These are phyloP conservation scores for Aurantiochytrium sp. DNA, from an alignment of 108 stramenopile genomes.

Conservation along the genomic window DNA sequence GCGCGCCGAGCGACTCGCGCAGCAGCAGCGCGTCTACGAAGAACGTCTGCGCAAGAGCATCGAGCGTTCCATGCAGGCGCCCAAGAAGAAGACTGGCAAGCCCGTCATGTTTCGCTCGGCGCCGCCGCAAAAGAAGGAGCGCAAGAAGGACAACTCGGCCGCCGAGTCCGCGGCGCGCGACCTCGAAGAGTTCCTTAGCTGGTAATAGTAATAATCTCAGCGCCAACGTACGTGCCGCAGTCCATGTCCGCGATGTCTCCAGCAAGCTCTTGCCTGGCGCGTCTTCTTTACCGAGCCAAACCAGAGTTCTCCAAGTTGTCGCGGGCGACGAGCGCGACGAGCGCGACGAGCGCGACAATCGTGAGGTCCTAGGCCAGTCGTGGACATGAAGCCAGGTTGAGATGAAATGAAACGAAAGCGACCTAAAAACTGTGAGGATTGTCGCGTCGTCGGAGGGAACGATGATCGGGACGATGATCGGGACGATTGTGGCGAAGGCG, in stretches of 20 bases:
- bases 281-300: not conserved
- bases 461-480: no score
- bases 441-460: no score
- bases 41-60: constrained; percentile 51
- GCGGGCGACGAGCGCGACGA: no score
- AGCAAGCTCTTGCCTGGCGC: not conserved
- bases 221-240: not conserved
- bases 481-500: no score
- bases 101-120: constrained; percentile 57
- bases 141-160: constrained; percentile 41
- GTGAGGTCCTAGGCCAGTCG: no score
- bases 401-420: no score
- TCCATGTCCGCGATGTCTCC: not conserved
- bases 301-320: no score
- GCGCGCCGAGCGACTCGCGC: constrained; percentile 55
- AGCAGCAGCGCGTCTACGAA: constrained; percentile 51
- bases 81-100: constrained; percentile 52
- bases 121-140: constrained; percentile 39
- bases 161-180: not conserved
- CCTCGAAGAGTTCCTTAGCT: not conserved
- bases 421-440: no score
- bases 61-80: constrained; percentile 52
- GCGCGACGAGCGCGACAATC: no score
- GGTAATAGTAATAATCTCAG: not conserved
- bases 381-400: no score